phyloP scores from a whole-genome alignment of 495 filamentous ascomycete species.

The Penicillium desertorum region DNA sequence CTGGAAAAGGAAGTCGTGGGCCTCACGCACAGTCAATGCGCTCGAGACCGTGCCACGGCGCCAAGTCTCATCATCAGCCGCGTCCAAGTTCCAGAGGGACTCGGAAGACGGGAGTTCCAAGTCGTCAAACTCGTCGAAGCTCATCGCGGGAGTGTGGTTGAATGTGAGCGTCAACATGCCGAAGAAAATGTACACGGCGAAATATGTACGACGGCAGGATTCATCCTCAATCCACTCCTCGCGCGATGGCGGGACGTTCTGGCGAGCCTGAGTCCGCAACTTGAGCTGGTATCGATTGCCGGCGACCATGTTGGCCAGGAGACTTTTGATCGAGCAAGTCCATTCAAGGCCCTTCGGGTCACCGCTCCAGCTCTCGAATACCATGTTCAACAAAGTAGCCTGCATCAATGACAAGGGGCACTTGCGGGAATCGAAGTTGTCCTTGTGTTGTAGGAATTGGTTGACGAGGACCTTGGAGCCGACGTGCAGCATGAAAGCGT shows the following conservation, averaged over 20 bases:
- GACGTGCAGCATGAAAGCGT: conserved; percentile 95
- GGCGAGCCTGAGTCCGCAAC: conserved; percentile 83
- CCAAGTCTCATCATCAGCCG: conserved; percentile 79
- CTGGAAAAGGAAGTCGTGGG: conserved; percentile 92
- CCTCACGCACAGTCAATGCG: conserved; percentile 82
- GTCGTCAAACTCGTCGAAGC: conserved; percentile 96
- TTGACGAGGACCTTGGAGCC: conserved; percentile 95
- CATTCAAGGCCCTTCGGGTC: conserved; percentile 97
- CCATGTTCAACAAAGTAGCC: conserved; percentile 93
- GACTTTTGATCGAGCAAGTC: conserved; percentile 97
- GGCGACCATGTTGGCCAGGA: conserved; percentile 97
- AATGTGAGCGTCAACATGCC: conserved; percentile 92
- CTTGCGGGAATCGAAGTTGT: conserved; percentile 98
- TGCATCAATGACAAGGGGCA: conserved; percentile 99
- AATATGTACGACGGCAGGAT: conserved; percentile 94
- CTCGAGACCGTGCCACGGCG: conserved; percentile 68
- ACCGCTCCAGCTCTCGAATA: conserved; percentile 99
- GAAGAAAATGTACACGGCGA: conserved; percentile 99
- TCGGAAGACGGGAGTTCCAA: conserved; percentile 91
- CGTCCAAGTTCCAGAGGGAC: conserved; percentile 87
- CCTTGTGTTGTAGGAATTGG: conserved; percentile 95
- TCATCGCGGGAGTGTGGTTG: conserved; percentile 96
- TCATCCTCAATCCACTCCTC: conserved; percentile 97
- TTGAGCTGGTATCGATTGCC: conserved; percentile 96
- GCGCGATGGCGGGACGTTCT: conserved; percentile 70